These are phyloP conservation scores for Fragaria nilgerrensis DNA, from an alignment of 306 rosid species.

Conservation along the genomic window DNA sequence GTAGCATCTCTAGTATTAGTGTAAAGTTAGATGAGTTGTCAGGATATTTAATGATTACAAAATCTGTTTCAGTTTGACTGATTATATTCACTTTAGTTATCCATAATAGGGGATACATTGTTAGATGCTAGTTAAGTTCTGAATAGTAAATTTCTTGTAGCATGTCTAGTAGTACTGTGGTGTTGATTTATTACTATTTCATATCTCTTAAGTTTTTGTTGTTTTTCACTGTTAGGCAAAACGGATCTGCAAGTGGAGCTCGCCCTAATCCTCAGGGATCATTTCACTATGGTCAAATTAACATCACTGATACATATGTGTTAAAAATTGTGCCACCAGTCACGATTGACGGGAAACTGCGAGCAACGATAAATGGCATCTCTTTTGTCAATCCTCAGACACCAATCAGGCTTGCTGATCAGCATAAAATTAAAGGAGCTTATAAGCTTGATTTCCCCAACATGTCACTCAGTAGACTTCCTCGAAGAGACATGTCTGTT, in stretches of 20 bases:
- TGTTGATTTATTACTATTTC: not conserved
- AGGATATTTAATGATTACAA: too few relatives aligned
- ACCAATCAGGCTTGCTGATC: slow-evolving; percentile 86
- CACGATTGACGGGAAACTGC: slow-evolving; percentile 43
- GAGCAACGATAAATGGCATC: slow-evolving; percentile 73
- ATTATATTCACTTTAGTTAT: not conserved
- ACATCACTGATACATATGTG: slow-evolving; percentile 72
- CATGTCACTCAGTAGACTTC: slow-evolving; percentile 54
- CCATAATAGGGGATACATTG: not conserved
- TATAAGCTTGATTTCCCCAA: slow-evolving; percentile 85
- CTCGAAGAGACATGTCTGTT: slow-evolving; percentile 58
- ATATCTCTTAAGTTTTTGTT: slow-evolving; percentile 14
- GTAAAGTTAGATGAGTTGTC: not conserved
- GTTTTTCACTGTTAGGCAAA: slow-evolving; percentile 50
- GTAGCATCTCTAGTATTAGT: not conserved
- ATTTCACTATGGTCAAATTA: slow-evolving; percentile 73
- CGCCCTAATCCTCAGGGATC: slow-evolving; percentile 98
- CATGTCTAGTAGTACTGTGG: not conserved
- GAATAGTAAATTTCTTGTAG: not conserved
- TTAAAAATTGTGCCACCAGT: slow-evolving; percentile 53
- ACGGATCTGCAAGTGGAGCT: slow-evolving; percentile 87
- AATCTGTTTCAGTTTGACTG: not conserved
- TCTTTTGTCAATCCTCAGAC: slow-evolving; percentile 66
- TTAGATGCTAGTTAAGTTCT: not conserved
- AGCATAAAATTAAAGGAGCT: slow-evolving; percentile 51